phyloP scores from a whole-genome alignment of 2,329 filamentous ascomycete genomes.

The Colletotrichum horii region DNA sequence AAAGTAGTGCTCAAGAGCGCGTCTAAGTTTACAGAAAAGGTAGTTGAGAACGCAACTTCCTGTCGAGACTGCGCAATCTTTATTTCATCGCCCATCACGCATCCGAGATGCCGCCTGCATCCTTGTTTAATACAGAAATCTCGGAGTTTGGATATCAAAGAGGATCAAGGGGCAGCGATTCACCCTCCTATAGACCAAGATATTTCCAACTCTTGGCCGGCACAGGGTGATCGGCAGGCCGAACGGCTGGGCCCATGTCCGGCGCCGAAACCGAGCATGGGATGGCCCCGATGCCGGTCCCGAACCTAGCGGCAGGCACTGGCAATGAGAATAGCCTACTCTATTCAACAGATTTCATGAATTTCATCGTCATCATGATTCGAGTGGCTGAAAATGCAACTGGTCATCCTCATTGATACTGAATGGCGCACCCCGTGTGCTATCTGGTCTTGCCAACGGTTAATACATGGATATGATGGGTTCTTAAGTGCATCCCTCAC shows the following conservation, averaged over 20 bases:
- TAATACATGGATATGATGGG: background rate
- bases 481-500: background rate
- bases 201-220: background rate
- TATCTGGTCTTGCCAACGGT: background rate
- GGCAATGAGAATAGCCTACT: background rate
- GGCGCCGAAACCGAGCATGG: background rate
- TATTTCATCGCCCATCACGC: background rate
- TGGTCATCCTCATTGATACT: background rate
- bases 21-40: background rate
- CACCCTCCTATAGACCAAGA: background rate
- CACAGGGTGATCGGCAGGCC: background rate
- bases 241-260: background rate
- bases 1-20: background rate
- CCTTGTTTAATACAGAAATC: background rate
- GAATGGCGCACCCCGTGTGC: background rate
- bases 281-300: background rate
- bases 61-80: background rate
- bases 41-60: background rate
- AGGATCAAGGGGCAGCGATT: background rate
- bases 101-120: background rate
- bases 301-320: background rate
- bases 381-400: background rate
- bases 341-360: background rate
- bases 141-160: background rate
- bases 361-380: background rate